Evolutionary conservation across 139 green algal species (phyloP), one percentile per base, ranked within the genome.

Genomic region (Chlorella vulgaris): DNA sequence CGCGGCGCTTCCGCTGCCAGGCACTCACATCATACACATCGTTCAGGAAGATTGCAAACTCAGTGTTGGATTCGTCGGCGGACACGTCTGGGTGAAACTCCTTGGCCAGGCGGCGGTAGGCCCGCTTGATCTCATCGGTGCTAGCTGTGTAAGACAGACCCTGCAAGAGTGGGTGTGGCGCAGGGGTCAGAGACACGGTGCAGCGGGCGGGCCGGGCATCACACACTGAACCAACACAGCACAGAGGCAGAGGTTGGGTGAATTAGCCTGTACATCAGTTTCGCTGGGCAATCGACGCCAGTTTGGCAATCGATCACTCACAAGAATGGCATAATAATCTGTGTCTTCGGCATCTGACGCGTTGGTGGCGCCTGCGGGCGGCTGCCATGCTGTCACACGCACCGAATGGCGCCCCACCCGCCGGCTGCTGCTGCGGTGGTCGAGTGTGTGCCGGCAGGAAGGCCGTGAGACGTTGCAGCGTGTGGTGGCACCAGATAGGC

Each of bases 31-130:
- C 63, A 36, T 88, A 88, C 22, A 82, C 69, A 3, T 84, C 53
- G n/a, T 87, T 87, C 15, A 87, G 29, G 15, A 87, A 87, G 29
- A 84, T 77, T 2, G 55, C 51, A 74, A 87, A 87, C 66, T 86
- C 65, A 39, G 70, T 73, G 39, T 15, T 24, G 40, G 26, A 55
- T 18, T 86, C 74, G 42, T 86, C 82, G 5, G 36, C 50, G 13
- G 51, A 76, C 26, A 81, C 22, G 58, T 88, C 84, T 7, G 84
- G 84, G 63, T 88, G 84, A n/a, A 75, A 85, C 36, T 88, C 61
- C 55, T 87, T 87, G 51, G 80, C 80, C 36, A 80, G 38, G 10
- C 61, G 29, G 7, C 76, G 40, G 42, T 81, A 87, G 13, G 68
- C 78, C 15, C 65, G 62, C 53, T 84, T 84, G 53, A 86, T 84